phyloP scores from a whole-genome alignment of 169 alveolate genomes.

The Eimeria praecox region DNA sequence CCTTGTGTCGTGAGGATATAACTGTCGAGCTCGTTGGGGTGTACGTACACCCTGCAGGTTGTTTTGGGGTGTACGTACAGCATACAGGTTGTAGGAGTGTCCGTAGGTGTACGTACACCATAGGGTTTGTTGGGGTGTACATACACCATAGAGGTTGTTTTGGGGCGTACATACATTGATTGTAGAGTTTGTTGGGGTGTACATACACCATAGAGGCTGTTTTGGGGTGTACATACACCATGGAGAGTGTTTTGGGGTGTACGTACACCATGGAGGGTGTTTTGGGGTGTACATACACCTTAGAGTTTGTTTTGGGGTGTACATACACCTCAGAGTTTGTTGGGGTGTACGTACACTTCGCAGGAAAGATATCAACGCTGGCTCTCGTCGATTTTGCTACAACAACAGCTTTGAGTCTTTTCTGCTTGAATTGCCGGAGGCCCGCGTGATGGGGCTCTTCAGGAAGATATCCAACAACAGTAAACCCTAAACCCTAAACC shows the following conservation, averaged over 20 bases:
- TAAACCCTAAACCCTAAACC: slow-evolving; percentile 16
- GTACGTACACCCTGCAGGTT: no score
- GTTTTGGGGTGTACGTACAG: no score
- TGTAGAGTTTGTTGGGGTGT: not conserved
- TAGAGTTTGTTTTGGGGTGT: not conserved
- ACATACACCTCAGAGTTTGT: not conserved
- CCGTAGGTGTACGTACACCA: no score
- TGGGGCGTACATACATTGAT: not conserved
- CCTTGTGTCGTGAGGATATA: no score
- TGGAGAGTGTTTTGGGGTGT: not conserved
- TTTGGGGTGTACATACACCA: not conserved
- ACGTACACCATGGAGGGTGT: no score
- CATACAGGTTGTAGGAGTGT: no score
- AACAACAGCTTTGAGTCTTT: slow-evolving; percentile 36
- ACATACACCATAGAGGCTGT: not conserved
- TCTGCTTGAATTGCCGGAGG: slow-evolving; percentile 37
- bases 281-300: not conserved
- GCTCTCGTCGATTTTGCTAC: slow-evolving; percentile 34
- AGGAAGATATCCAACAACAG: slow-evolving; percentile 27
- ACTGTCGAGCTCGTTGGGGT: no score
- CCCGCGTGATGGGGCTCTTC: slow-evolving; percentile 25
- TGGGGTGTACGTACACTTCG: slow-evolving; percentile 9
- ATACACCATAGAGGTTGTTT: no score
- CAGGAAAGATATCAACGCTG: slow-evolving; percentile 32
- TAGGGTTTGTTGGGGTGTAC: no score